phyloP scores from a whole-genome alignment of 306 rosid species.

The Vigna reflexopilosa region DNA sequence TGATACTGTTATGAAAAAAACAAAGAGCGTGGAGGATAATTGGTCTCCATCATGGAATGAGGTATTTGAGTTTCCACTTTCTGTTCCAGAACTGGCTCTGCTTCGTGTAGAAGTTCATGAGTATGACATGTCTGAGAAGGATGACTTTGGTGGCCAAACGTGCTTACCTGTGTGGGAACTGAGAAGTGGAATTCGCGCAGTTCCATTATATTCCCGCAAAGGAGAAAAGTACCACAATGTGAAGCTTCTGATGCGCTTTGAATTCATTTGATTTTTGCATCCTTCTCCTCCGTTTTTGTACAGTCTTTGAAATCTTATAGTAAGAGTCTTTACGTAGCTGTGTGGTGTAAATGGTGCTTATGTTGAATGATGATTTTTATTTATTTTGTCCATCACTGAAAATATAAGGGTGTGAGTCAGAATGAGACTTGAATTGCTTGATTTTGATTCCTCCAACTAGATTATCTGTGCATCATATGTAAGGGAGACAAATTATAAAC shows the following conservation, averaged over 20 bases:
- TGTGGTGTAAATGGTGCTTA: constrained; percentile 15
- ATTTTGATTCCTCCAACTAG: too few relatives aligned
- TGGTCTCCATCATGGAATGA: constrained; percentile 94
- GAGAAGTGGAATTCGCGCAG: constrained; percentile 76
- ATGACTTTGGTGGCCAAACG: constrained; percentile 96
- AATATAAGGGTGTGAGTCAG: too few relatives aligned
- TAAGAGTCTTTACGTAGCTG: constrained; percentile 15
- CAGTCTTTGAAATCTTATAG: constrained; percentile 23
- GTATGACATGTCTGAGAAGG: constrained; percentile 97
- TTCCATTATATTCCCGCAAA: constrained; percentile 60
- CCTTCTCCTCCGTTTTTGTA: constrained; percentile 37
- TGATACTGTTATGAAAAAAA: constrained; percentile 75
- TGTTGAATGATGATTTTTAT: neutral
- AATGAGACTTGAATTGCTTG: too few relatives aligned
- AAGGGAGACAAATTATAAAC: too few relatives aligned
- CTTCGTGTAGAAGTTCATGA: constrained; percentile 94
- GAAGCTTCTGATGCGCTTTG: constrained; percentile 89
- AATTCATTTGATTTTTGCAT: constrained; percentile 51
- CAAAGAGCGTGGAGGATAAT: constrained; percentile 72
- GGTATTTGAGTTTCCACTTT: constrained; percentile 68
- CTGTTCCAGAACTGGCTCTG: constrained; percentile 86
- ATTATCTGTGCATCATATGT: too few relatives aligned
- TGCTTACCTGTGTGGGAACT: constrained; percentile 87
- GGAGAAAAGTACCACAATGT: constrained; percentile 72
- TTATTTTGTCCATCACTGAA: too few relatives aligned